Base-by-base conservation (phyloP, 202 grass and related monocot genomes). In the Digitaria exilis region DNA sequence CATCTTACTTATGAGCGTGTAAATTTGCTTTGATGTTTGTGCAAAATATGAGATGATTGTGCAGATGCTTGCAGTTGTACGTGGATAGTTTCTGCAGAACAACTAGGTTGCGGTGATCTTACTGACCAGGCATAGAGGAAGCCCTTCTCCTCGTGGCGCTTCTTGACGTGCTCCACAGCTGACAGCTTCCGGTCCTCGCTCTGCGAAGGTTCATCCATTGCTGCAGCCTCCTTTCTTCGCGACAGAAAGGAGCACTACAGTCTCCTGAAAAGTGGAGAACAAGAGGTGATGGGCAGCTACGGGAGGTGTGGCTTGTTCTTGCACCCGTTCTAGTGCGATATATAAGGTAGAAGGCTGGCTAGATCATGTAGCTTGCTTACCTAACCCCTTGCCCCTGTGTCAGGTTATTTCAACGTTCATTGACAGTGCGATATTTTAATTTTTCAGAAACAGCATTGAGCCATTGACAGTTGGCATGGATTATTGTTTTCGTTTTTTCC, bases 81-180 rank as follows among this genome's bases (percentile, higher is more conserved):
- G 9, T 12, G 11, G 58, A 14, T 65, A 34, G 18, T 68, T 43
- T 61, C n/a, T 80, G 43, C 72, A 57, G 66, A 71, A 37, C 18
- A 58, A 58, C 49, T 32, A n/a, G 9, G 9, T 17, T 56, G 15
- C 12, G 7, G 37, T 34, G n/a, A 21, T 17, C 21, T 51, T 56
- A 85, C 87, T 85, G 60, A 93, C 87, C 90, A 93, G 39, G 87
- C 80, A 69, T 93, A 85, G 31, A 90, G 54, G 71, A 89, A 79
- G 39, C 87, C 90, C 80, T 93, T 89, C 76, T 90, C 87, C 3
- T 84, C 44, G 0, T 87, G 90, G 65, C 84, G 90, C 80, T 84
- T 87, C 84, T 89, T 87, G 46, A 75, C 76, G 14, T 84, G 76
- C 24, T 90, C 87, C 87, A 89, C 84, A 84, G 87, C 71, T 29